phyloP scores from a whole-genome alignment of 768 basidiomycete species.

The Macrolepiota dolichaula region DNA sequence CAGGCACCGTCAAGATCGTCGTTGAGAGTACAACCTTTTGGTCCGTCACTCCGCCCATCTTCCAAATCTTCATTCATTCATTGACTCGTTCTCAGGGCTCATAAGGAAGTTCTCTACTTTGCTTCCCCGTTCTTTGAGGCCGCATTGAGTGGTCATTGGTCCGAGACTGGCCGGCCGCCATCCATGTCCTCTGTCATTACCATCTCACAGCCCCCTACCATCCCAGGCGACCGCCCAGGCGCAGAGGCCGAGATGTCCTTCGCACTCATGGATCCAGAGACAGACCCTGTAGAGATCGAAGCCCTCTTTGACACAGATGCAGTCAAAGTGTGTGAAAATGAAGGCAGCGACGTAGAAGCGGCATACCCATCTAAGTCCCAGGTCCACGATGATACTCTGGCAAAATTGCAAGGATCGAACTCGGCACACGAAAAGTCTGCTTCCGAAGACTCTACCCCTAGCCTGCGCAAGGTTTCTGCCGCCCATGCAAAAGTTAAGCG shows the following conservation, averaged over 20 bases:
- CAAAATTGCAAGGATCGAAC: slow-evolving; percentile 50
- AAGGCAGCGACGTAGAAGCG: slow-evolving; percentile 25
- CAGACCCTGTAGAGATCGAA: slow-evolving; percentile 46
- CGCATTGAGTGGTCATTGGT: slow-evolving; percentile 88
- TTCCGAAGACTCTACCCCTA: slow-evolving; percentile 12
- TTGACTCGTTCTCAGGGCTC: slow-evolving; percentile 57
- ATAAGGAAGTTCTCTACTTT: slow-evolving; percentile 88
- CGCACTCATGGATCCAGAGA: slow-evolving; percentile 52
- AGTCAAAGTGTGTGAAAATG: slow-evolving; percentile 33
- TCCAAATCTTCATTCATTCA: background rate
- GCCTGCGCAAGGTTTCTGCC: slow-evolving; percentile 15
- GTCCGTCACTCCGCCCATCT: slow-evolving; percentile 39
- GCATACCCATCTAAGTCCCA: slow-evolving; percentile 28
- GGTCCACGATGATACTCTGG: slow-evolving; percentile 52
- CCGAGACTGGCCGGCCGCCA: slow-evolving; percentile 77
- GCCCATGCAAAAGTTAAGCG: slow-evolving; percentile 39
- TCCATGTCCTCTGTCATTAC: slow-evolving; percentile 84
- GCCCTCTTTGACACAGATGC: slow-evolving; percentile 34
- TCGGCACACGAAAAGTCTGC: slow-evolving; percentile 11
- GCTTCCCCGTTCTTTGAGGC: slow-evolving; percentile 96
- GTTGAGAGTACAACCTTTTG: slow-evolving; percentile 90
- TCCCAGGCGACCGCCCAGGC: slow-evolving; percentile 46
- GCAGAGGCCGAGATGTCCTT: slow-evolving; percentile 54
- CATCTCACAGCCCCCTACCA: slow-evolving; percentile 68
- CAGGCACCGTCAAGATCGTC: slow-evolving; percentile 87